phyloP scores from a whole-genome alignment of 2,329 filamentous ascomycete genomes.

The Aspergillus niger region DNA sequence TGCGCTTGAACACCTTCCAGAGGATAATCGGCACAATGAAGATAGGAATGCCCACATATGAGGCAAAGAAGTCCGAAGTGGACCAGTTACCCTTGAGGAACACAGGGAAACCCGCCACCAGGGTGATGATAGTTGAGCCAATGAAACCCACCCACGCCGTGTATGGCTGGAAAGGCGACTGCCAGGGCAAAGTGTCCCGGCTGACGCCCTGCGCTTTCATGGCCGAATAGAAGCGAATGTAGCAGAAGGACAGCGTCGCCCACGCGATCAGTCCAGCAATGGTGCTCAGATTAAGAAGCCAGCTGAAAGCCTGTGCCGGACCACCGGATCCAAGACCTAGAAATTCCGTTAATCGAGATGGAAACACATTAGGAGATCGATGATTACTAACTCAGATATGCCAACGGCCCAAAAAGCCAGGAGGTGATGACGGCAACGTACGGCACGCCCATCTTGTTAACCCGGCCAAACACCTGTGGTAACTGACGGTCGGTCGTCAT shows the following conservation, averaged over 20 bases:
- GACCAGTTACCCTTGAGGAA: conserved; percentile 38
- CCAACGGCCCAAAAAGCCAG: conserved; percentile 47
- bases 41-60: conserved; percentile 47
- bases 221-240: conserved; percentile 56
- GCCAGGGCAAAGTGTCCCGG: conserved; percentile 49
- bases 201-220: conserved; percentile 42
- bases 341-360: background rate
- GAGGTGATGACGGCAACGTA: conserved; percentile 61
- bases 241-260: conserved; percentile 47
- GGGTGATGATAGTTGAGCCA: conserved; percentile 60
- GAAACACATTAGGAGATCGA: too few species aligned
- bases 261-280: conserved; percentile 54
- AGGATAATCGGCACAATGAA: conserved; percentile 45
- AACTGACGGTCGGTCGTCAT: conserved; percentile 63
- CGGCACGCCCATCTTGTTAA: conserved; percentile 56
- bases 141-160: conserved; percentile 62
- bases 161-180: conserved; percentile 59
- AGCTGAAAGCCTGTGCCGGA: conserved; percentile 41
- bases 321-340: conserved; percentile 38
- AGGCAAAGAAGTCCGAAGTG: conserved; percentile 41
- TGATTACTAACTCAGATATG: conserved; percentile 40
- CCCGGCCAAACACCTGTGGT: conserved; percentile 58
- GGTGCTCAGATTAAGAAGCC: conserved; percentile 49
- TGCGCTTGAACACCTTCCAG: conserved; percentile 45
- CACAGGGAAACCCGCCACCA: conserved; percentile 68